Conservation (phyloP, 73 alveolate species). For the Urostyla sp. region DNA sequence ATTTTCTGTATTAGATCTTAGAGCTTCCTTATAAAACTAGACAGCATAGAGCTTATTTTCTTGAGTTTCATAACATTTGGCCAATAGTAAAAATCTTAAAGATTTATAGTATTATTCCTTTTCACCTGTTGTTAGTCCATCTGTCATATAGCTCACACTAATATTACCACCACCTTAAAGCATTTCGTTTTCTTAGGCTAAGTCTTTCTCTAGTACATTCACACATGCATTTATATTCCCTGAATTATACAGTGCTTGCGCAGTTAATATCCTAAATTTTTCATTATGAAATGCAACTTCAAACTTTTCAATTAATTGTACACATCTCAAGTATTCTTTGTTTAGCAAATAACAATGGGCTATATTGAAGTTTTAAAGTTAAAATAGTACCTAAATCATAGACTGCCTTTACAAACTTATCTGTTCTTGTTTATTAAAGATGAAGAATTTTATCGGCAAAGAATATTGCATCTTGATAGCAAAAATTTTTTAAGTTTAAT, state of each 20-base stretch:
- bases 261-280: conserved; percentile 85
- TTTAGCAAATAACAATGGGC: conserved; percentile 85
- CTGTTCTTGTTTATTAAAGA: conserved; percentile 25
- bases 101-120: conserved; percentile 57
- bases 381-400: conserved; percentile 49
- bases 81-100: conserved; percentile 76
- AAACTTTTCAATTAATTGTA: conserved; percentile 80
- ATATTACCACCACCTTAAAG: conserved; percentile 54
- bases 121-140: not conserved
- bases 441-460: conserved; percentile 71
- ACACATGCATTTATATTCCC: conserved; percentile 63
- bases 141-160: conserved; percentile 30
- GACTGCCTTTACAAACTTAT: conserved; percentile 55
- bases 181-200: conserved; percentile 36
- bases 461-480: conserved; percentile 70
- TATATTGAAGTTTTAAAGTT: not conserved
- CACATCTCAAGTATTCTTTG: conserved; percentile 91
- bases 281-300: conserved; percentile 73
- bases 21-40: conserved; percentile 77
- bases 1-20: conserved; percentile 77
- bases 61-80: conserved; percentile 84
- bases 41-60: conserved; percentile 87
- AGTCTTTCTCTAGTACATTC: conserved; percentile 55
- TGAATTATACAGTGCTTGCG: conserved; percentile 87
- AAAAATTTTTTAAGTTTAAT: conserved; percentile 47